Conservation (phyloP, 306 rosid species). For the Castanea sativa region DNA sequence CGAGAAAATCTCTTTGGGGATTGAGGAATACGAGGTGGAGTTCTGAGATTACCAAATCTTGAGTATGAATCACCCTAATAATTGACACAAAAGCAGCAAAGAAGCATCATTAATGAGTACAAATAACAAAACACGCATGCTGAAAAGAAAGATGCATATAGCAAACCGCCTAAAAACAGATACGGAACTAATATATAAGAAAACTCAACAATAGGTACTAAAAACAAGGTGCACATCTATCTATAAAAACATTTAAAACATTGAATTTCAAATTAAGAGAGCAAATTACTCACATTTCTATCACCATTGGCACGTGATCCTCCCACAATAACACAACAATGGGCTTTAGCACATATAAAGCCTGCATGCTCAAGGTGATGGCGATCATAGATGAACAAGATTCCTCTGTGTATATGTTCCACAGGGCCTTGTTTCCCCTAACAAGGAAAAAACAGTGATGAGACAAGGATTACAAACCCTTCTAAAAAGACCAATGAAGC, state of each 20-base stretch:
- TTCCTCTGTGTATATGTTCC: conserved; percentile 91
- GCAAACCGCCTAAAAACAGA: neutral
- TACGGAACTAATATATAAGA: conserved; percentile 9
- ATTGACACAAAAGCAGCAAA: conserved; percentile 12
- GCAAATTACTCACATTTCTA: conserved; percentile 61
- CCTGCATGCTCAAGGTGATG: conserved; percentile 99
- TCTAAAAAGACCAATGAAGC: conserved; percentile 18
- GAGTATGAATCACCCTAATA: conserved; percentile 77
- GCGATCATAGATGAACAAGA: conserved; percentile 80
- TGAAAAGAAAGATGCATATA: neutral
- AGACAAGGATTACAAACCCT: conserved; percentile 13
- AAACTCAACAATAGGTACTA: neutral
- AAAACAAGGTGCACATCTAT: neutral
- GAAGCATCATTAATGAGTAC: neutral
- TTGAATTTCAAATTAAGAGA: neutral
- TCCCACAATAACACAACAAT: conserved; percentile 86
- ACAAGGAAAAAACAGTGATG: conserved; percentile 1
- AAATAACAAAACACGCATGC: neutral
- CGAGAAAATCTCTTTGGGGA: conserved; percentile 76
- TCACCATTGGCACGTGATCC: conserved; percentile 87
- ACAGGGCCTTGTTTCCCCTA: conserved; percentile 99
- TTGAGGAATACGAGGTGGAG: conserved; percentile 78
- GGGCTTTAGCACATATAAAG: conserved; percentile 89
- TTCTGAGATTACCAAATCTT: conserved; percentile 52
- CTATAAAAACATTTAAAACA: neutral